These are phyloP conservation scores for Omphalea diandra DNA, from an alignment of 441 rosid species.

Conservation along the genomic window DNA sequence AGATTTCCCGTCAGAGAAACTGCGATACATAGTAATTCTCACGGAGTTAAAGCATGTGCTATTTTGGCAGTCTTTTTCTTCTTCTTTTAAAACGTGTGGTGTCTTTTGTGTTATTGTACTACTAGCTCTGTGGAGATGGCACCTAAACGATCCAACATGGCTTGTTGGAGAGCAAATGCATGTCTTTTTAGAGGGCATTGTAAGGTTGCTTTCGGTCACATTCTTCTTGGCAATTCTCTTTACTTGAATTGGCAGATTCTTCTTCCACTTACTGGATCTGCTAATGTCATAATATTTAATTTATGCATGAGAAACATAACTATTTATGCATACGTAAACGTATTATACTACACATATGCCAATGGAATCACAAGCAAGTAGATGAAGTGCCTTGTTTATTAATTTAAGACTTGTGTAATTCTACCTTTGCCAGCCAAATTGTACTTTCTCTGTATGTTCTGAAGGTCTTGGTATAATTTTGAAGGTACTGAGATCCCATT, in stretches of 20 bases:
- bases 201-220: conserved; percentile 4
- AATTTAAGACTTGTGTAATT: no score
- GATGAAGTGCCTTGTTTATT: no score
- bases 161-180: conserved; percentile 30
- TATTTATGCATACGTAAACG: no score
- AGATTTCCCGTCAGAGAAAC: neutral
- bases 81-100: neutral
- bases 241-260: neutral
- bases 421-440: no score
- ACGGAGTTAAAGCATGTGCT: neutral
- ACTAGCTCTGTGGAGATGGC: conserved; percentile 26
- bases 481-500: no score
- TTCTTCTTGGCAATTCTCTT: conserved; percentile 15
- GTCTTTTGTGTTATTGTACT: neutral
- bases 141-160: conserved; percentile 31
- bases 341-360: no score
- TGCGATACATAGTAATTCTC: neutral
- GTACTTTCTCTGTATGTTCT: no score
- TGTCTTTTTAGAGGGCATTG: conserved; percentile 7
- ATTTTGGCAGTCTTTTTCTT: neutral
- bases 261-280: conserved; percentile 15
- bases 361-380: no score
- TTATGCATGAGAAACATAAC: no score
- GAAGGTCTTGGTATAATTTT: no score
- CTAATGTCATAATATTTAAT: neutral